Percentiles rank a stretch among this genome's conserved stretches.
Conservation (phyloP, 495 filamentous ascomycete species). For the Hyaloscypha hepaticicola region DNA sequence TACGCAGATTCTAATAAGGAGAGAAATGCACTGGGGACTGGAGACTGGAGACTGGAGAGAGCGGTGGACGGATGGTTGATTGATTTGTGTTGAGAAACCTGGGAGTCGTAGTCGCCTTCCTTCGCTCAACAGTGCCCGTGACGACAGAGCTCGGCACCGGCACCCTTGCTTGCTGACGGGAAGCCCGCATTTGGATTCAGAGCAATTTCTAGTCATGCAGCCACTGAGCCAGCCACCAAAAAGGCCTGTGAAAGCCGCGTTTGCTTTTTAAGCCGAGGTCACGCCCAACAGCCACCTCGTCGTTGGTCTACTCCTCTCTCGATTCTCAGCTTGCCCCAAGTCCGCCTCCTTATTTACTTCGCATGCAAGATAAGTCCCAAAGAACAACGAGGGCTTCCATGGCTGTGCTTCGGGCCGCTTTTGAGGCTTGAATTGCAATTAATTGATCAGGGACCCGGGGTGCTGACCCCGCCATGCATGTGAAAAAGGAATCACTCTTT, state of each 20-base stretch:
- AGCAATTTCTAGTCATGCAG: slow-evolving; percentile 4
- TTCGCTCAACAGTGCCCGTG: neutral
- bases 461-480: neutral
- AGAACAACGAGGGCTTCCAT: neutral
- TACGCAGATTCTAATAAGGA: neutral
- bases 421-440: neutral
- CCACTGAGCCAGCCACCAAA: no score
- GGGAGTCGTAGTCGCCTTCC: neutral
- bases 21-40: neutral
- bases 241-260: neutral
- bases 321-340: no score
- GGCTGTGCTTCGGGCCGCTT: neutral
- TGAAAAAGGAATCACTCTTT: slow-evolving; percentile 4
- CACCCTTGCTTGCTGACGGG: no score
- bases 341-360: neutral
- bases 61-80: neutral
- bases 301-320: no score
- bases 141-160: slow-evolving; percentile 4
- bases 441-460: neutral
- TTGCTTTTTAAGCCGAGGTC: slow-evolving; percentile 2
- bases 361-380: neutral
- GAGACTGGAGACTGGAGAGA: neutral
- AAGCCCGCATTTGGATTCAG: neutral
- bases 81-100: slow-evolving; percentile 12
- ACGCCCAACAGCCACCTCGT: no score